A percentile compares a stretch with the other conserved stretches of the same genome.
Evolutionary conservation across 805 yeast genomes (phyloP).

Genomic region (Nematodospora valgi): DNA sequence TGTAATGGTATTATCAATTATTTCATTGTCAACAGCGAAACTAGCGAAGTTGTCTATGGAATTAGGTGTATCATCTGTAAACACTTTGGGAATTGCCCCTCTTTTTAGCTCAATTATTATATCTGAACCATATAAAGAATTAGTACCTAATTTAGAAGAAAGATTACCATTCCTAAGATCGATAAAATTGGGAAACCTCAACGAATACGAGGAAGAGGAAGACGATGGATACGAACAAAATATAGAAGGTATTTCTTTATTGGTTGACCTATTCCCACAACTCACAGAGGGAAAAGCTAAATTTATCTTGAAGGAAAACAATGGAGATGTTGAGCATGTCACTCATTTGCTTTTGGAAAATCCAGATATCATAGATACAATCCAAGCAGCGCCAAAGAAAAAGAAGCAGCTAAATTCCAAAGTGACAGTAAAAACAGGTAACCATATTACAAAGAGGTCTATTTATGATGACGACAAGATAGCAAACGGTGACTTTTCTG

Average conservation of each 20-base stretch:
- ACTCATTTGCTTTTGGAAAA: slow-evolving; percentile 62
- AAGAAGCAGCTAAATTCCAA: not conserved
- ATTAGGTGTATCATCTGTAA: slow-evolving; percentile 42
- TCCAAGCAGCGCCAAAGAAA: slow-evolving; percentile 13
- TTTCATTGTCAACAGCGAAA: slow-evolving; percentile 44
- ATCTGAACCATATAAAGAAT: slow-evolving; percentile 42
- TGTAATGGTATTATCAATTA: slow-evolving; percentile 49
- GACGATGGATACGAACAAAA: slow-evolving; percentile 24
- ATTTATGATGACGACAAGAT: slow-evolving; percentile 28
- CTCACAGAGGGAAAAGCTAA: slow-evolving; percentile 45
- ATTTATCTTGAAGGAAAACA: slow-evolving; percentile 46
- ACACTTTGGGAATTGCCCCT: slow-evolving; percentile 47
- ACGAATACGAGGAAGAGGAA: slow-evolving; percentile 21
- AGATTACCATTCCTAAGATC: slow-evolving; percentile 45
- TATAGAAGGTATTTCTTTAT: slow-evolving; percentile 26
- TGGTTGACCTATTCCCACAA: slow-evolving; percentile 67
- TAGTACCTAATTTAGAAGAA: slow-evolving; percentile 51
- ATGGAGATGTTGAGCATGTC: slow-evolving; percentile 52
- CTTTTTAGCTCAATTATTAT: slow-evolving; percentile 52
- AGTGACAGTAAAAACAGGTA: not conserved
- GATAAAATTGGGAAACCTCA: slow-evolving; percentile 24
- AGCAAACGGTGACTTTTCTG: slow-evolving; percentile 23
- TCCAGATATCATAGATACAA: slow-evolving; percentile 41
- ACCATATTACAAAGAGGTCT: slow-evolving; percentile 14
- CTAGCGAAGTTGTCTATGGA: slow-evolving; percentile 41